Evolutionary conservation across 768 basidiomycete genomes (phyloP).

Genomic region (Ramaria sp.): DNA sequence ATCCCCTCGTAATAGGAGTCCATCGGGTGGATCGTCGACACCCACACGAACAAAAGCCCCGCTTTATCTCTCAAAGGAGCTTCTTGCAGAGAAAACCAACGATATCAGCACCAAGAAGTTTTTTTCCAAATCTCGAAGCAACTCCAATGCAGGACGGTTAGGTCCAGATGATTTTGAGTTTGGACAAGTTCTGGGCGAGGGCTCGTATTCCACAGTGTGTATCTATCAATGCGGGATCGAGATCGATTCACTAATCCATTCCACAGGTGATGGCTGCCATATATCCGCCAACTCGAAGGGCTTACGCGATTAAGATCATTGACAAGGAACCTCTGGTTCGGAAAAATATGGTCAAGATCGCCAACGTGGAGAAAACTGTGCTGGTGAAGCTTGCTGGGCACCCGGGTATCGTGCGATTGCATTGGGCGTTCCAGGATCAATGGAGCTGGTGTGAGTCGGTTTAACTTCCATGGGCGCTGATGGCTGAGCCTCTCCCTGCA

Average conservation of each 20-base stretch:
- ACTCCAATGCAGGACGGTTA: conserved; percentile 32
- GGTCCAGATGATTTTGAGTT: conserved; percentile 61
- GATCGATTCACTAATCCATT: conserved; percentile 10
- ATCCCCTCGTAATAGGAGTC: conserved; percentile 29
- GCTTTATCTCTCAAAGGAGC: conserved; percentile 18
- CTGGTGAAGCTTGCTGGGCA: conserved; percentile 49
- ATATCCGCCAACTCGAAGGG: conserved; percentile 42
- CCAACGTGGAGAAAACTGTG: conserved; percentile 71
- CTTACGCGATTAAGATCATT: conserved; percentile 71
- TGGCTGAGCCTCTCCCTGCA: background rate
- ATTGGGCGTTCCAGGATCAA: conserved; percentile 28
- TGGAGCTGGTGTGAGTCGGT: conserved; percentile 22
- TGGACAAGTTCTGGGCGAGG: conserved; percentile 65
- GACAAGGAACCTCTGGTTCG: conserved; percentile 76
- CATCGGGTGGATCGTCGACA: conserved; percentile 12
- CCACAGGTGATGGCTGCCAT: conserved; percentile 47
- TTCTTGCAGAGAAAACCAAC: background rate
- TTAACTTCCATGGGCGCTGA: too few relatives aligned
- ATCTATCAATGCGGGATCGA: background rate
- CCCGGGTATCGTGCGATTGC: conserved; percentile 25
- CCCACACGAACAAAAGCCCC: conserved; percentile 29
- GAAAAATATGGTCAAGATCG: conserved; percentile 68
- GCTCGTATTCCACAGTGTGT: conserved; percentile 69
- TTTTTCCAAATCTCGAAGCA: conserved; percentile 25
- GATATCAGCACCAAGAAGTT: conserved; percentile 13